Conservation (phyloP, 2,329 filamentous ascomycete species). For the Xylaria digitata region DNA sequence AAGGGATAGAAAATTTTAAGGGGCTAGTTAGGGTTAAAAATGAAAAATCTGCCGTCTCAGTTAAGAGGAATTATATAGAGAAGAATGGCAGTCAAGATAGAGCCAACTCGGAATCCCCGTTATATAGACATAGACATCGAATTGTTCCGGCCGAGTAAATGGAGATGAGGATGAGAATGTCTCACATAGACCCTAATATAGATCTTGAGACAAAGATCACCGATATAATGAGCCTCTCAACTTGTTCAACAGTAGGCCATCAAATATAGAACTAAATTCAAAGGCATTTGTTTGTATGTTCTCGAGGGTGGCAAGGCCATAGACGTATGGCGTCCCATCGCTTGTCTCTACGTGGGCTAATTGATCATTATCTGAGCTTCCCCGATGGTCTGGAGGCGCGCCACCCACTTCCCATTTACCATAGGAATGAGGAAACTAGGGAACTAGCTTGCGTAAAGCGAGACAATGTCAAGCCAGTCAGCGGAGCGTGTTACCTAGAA, state of each 20-base stretch:
- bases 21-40: not conserved
- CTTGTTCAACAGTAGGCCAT: not conserved
- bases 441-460: slow-evolving; percentile 4
- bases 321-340: slow-evolving; percentile 1
- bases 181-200: slow-evolving; percentile 13
- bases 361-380: not conserved
- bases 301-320: not conserved
- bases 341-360: not conserved
- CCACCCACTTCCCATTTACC: slow-evolving; percentile 8
- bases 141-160: not conserved
- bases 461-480: not conserved
- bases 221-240: not conserved
- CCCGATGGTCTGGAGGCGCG: slow-evolving; percentile 11
- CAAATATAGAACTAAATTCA: not conserved
- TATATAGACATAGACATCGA: not conserved
- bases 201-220: not conserved
- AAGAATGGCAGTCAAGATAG: not conserved
- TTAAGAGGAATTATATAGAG: not conserved
- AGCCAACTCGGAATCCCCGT: not conserved
- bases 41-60: not conserved
- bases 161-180: not conserved
- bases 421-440: not conserved
- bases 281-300: not conserved
- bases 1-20: not conserved
- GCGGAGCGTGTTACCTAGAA: not conserved